These are phyloP conservation scores for Aspergillus olivimuriae DNA, from an alignment of 495 filamentous ascomycete genomes.

Conservation along the genomic window DNA sequence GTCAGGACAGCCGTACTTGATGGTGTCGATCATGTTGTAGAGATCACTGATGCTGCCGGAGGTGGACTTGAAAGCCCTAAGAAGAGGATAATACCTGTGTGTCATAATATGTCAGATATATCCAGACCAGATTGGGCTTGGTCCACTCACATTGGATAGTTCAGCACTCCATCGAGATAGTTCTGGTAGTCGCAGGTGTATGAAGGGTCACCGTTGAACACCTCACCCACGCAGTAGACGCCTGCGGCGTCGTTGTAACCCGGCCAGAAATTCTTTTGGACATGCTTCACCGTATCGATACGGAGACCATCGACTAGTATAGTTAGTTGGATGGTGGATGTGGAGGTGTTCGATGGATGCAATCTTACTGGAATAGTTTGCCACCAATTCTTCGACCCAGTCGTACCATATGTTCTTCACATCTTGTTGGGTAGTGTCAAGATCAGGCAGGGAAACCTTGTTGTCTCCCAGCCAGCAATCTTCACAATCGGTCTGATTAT, in stretches of 20 bases:
- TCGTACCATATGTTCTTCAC: slow-evolving; percentile 54
- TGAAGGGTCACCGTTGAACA: slow-evolving; percentile 53
- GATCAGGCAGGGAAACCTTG: slow-evolving; percentile 57
- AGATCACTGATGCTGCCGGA: slow-evolving; percentile 52
- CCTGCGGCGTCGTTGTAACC: slow-evolving; percentile 58
- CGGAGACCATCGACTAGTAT: slow-evolving; percentile 64
- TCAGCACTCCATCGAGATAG: slow-evolving; percentile 54
- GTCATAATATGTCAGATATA: neutral
- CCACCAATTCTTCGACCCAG: slow-evolving; percentile 61
- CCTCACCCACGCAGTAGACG: slow-evolving; percentile 66
- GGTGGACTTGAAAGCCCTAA: slow-evolving; percentile 54
- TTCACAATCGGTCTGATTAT: slow-evolving; percentile 41
- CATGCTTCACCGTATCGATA: slow-evolving; percentile 69
- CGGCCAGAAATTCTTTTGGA: slow-evolving; percentile 64
- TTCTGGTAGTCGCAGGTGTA: slow-evolving; percentile 63
- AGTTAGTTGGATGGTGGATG: neutral
- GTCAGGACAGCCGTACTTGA: slow-evolving; percentile 52
- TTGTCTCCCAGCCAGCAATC: slow-evolving; percentile 62
- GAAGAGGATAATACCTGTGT: slow-evolving; percentile 48
- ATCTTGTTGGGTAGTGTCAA: slow-evolving; percentile 54
- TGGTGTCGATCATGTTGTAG: slow-evolving; percentile 49
- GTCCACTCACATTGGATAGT: slow-evolving; percentile 52
- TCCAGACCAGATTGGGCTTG: no score
- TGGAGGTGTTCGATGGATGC: neutral
- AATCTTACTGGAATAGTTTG: slow-evolving; percentile 53